Evolutionary conservation across 345 rosid genomes (phyloP).

Genomic region (Leavenworthia alabamica): DNA sequence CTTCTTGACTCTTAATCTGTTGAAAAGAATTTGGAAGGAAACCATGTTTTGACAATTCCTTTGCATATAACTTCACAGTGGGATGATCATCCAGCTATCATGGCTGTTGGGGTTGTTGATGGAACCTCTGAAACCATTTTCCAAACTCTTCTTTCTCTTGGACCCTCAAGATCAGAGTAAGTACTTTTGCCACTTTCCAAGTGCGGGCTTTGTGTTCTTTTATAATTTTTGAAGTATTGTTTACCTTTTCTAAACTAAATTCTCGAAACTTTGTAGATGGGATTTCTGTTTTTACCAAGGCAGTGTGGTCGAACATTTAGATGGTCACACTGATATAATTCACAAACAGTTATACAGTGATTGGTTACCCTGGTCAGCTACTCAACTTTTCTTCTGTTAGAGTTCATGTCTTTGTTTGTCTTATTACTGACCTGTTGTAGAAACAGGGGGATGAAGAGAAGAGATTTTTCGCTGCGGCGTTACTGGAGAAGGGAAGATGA

Average conservation of each 20-base stretch:
- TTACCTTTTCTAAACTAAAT: background rate
- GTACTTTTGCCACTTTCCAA: constrained; percentile 11
- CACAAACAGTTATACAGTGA: constrained; percentile 79
- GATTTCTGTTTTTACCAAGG: constrained; percentile 93
- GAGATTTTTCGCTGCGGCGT: constrained; percentile 79
- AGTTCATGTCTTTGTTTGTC: constrained; percentile 3
- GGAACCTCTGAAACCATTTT: constrained; percentile 92
- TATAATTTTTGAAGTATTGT: background rate
- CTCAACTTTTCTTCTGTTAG: constrained; percentile 3
- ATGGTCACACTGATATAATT: constrained; percentile 89
- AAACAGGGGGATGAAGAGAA: constrained; percentile 73
- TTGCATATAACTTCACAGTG: constrained; percentile 36
- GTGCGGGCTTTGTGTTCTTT: background rate
- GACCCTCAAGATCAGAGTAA: constrained; percentile 92
- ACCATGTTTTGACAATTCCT: background rate
- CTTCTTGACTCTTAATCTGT: constrained; percentile 10
- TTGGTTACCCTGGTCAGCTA: constrained; percentile 81
- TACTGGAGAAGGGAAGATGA: constrained; percentile 99
- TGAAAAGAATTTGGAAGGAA: background rate
- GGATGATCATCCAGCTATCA: constrained; percentile 97
- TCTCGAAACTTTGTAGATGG: constrained; percentile 55
- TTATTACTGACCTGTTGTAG: background rate
- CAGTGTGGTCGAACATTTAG: constrained; percentile 81
- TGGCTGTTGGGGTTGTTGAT: constrained; percentile 94
- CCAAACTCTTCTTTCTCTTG: constrained; percentile 91